These are phyloP conservation scores for Agroathelia rolfsii DNA, from an alignment of 1,284 basidiomycete genomes.

Conservation along the genomic window DNA sequence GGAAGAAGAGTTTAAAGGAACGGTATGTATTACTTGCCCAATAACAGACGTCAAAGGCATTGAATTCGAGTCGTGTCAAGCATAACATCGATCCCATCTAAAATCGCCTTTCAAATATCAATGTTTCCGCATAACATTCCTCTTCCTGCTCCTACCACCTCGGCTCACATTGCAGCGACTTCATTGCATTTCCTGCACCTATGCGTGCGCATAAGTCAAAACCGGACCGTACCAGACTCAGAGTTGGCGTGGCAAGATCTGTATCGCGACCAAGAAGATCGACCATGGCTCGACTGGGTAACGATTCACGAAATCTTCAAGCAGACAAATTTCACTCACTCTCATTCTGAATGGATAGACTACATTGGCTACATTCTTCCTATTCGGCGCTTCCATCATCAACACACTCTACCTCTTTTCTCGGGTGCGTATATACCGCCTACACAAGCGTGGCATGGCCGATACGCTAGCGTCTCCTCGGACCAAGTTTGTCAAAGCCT, in stretches of 20 bases:
- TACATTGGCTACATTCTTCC: slow-evolving; percentile 42
- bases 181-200: slow-evolving; percentile 58
- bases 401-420: slow-evolving; percentile 61
- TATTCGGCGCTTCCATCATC: slow-evolving; percentile 39
- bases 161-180: slow-evolving; percentile 56
- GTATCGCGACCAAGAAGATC: slow-evolving; percentile 49
- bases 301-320: too few relatives aligned
- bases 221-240: slow-evolving; percentile 46
- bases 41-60: slow-evolving; percentile 1
- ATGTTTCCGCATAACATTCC: slow-evolving; percentile 70
- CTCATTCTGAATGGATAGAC: slow-evolving; percentile 46
- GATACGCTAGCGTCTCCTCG: slow-evolving; percentile 63
- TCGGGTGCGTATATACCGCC: slow-evolving; percentile 53
- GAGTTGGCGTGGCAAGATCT: slow-evolving; percentile 72
- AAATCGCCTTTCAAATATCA: slow-evolving; percentile 60
- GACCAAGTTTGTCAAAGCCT: slow-evolving; percentile 57
- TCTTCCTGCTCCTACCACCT: slow-evolving; percentile 51
- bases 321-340: too few relatives aligned
- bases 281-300: slow-evolving; percentile 77
- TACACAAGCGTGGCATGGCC: slow-evolving; percentile 37
- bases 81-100: slow-evolving; percentile 52
- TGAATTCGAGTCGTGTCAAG: slow-evolving; percentile 22
- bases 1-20: slow-evolving; percentile 53
- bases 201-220: slow-evolving; percentile 48
- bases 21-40: slow-evolving; percentile 28